Conservation (phyloP, 345 rosid genomes). For the Syzygium aromaticum region DNA sequence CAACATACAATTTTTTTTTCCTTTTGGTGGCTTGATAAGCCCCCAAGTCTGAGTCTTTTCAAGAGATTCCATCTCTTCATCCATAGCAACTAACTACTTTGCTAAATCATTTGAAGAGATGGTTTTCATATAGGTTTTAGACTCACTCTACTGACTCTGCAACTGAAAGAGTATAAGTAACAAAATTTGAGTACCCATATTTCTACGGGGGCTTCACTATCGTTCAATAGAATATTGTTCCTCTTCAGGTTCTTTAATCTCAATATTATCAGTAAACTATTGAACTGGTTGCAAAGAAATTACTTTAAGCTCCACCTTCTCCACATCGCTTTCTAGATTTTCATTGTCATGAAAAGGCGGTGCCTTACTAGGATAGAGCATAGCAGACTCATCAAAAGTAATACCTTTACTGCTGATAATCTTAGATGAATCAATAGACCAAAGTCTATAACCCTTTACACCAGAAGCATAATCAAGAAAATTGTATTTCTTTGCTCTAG, state of each 20-base stretch:
- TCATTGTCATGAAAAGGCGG: background rate
- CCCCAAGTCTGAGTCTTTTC: background rate
- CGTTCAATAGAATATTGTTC: background rate
- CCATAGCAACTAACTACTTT: background rate
- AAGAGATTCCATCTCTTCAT: background rate
- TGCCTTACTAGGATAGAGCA: background rate
- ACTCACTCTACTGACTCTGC: background rate
- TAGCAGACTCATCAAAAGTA: background rate
- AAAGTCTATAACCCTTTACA: background rate
- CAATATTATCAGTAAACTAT: too few relatives aligned
- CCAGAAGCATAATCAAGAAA: background rate
- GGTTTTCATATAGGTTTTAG: background rate
- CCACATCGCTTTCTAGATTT: background rate
- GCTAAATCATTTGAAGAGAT: background rate
- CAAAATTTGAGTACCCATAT: background rate
- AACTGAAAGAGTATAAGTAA: background rate
- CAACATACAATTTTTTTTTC: background rate
- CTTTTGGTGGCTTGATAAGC: background rate
- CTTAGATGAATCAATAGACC: background rate
- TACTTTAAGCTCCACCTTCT: background rate
- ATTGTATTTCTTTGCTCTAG: background rate
- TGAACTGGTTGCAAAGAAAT: too few relatives aligned
- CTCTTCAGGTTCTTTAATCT: too few relatives aligned
- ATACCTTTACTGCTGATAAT: background rate
- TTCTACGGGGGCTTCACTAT: background rate